phyloP scores from a whole-genome alignment of 805 yeast species.

The Teunomyces stri region DNA sequence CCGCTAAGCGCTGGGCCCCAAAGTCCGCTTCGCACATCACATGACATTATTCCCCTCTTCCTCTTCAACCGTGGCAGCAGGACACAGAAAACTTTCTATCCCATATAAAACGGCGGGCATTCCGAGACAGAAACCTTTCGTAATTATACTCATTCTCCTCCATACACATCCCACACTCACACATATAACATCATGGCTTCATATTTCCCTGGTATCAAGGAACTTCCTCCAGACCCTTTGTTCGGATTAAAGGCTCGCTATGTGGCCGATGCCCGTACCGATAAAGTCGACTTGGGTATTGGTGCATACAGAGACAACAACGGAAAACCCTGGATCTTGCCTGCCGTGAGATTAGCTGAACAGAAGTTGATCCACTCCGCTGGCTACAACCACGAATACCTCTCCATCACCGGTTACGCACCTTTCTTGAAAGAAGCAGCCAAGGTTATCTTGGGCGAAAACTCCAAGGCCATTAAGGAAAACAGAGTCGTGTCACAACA shows the following conservation, averaged over 20 bases:
- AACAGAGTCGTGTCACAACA: constrained; percentile 61
- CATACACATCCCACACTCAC: background rate
- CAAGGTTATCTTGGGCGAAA: constrained; percentile 64
- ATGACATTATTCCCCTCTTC: constrained; percentile 1
- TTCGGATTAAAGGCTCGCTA: constrained; percentile 76
- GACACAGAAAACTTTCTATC: background rate
- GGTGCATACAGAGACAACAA: constrained; percentile 73
- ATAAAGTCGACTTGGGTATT: constrained; percentile 82
- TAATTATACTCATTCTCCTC: background rate
- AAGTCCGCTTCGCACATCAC: background rate
- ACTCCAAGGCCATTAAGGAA: constrained; percentile 51
- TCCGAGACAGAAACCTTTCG: background rate
- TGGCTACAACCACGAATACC: constrained; percentile 79
- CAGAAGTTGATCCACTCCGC: constrained; percentile 54
- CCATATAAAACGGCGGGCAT: background rate
- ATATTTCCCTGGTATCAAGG: constrained; percentile 50
- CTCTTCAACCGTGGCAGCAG: background rate
- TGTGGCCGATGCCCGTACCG: constrained; percentile 52
- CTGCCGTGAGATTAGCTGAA: constrained; percentile 71
- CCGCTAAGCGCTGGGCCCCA: constrained; percentile 1
- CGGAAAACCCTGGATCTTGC: constrained; percentile 72
- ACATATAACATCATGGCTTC: constrained; percentile 24
- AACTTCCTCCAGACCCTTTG: constrained; percentile 82
- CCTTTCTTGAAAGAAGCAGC: constrained; percentile 70
- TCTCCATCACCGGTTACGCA: constrained; percentile 76